Percentiles rank a stretch among this genome's conserved stretches.
These are phyloP conservation scores for Aspergillus aculeatinus DNA, from an alignment of 2,329 filamentous ascomycete species.

Conservation along the genomic window DNA sequence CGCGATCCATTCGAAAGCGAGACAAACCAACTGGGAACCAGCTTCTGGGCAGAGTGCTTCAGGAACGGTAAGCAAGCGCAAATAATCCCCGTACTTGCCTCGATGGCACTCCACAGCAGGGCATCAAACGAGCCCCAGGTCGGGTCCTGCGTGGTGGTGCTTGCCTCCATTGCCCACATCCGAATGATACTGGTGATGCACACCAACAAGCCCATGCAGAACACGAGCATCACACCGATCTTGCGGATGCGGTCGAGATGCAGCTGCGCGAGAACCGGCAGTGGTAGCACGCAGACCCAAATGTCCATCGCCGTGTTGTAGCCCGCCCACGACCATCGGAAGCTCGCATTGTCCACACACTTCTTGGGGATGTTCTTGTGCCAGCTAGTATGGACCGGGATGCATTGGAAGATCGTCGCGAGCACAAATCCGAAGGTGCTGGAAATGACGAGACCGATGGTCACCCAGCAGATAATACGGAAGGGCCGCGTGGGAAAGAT, in stretches of 20 bases:
- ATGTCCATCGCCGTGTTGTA: constrained; percentile 5
- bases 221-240: constrained; percentile 6
- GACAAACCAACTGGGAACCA: constrained; percentile 1
- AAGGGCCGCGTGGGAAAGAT: constrained; percentile 26
- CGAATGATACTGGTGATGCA: constrained; percentile 7
- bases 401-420: constrained; percentile 12
- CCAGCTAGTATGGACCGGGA: constrained; percentile 5
- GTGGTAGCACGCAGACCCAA: constrained; percentile 7
- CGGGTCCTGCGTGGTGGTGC: not conserved
- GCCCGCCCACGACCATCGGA: constrained; percentile 6
- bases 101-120: constrained; percentile 10
- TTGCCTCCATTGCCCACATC: constrained; percentile 9
- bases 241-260: constrained; percentile 4
- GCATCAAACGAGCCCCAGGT: constrained; percentile 8
- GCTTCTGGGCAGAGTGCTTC: constrained; percentile 4
- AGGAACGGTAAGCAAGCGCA: constrained; percentile 11
- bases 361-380: constrained; percentile 2
- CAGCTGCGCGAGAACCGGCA: constrained; percentile 2
- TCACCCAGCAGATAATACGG: constrained; percentile 15
- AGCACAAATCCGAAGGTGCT: constrained; percentile 5
- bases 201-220: constrained; percentile 8
- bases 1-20: not conserved
- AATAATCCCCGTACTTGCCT: constrained; percentile 12
- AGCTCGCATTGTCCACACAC: constrained; percentile 2
- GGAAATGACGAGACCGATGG: constrained; percentile 17